Evolutionary conservation across 1,139 yeast species (phyloP), one percentile per base, ranked within the genome.

Genomic region (Saccharomycopsis crataegensis): DNA sequence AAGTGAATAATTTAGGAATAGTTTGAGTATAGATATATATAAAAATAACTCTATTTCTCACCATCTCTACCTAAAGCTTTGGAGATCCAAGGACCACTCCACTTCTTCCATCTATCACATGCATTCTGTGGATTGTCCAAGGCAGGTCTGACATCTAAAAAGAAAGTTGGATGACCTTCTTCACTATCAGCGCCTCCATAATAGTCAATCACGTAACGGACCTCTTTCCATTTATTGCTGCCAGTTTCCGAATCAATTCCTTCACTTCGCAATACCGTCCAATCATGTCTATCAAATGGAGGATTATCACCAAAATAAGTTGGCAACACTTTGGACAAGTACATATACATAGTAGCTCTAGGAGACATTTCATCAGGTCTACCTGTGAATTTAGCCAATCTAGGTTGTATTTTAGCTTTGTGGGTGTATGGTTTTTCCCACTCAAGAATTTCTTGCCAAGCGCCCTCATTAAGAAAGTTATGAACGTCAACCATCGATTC

Each of bases 221-320:
- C 81, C 70, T 80, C 68, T 60, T 75, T 62, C 87, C 91, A 78
- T 0, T 70, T 65, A 1, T 72, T 74, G 43, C 71, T 69, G 11
- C 67, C 62, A 1, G 62, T 63, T 48, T 64, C 65, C 1, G 65
- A 58, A 5, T 64, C 58, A 17, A 50, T 54, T 2, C 66, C 67
- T 48, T 62, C 59, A 59, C 70, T 75, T 62, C 99, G 77, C 62
- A 91, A 75, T 7, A 94, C 96, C 3, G 96, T 87, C 99, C 99
- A 94, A 70, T 94, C 99, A 64, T 94, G 99, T 67, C 99, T 82
- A 68, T 94, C 99, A 65, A 94, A 94, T 6, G 99, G 99, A 5
- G 95, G 88, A 57, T 85, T 85, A 0, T 83, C 72, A 58, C 82
- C 86, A 70, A 82, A 91, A 14, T 78, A 75, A 16, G 76, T 72